Conservation (phyloP, 2,329 filamentous ascomycete genomes). For the Aspergillus jensenii region DNA sequence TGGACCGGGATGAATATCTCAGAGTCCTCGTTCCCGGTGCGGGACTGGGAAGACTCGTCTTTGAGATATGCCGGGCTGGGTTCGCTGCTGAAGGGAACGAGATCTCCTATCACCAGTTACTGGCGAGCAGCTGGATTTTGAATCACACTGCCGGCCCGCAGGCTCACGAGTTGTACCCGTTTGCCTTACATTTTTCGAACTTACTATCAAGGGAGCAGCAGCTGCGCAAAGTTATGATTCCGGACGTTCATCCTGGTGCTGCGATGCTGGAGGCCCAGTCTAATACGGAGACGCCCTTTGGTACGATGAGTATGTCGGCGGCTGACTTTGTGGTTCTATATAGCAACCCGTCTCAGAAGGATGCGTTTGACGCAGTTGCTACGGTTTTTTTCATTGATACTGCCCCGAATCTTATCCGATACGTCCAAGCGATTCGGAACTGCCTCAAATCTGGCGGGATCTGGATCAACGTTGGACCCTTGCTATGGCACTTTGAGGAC, state of each 20-base stretch:
- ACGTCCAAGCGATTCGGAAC: slow-evolving; percentile 77
- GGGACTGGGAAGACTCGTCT: slow-evolving; percentile 83
- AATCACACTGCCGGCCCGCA: slow-evolving; percentile 56
- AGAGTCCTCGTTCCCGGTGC: slow-evolving; percentile 85
- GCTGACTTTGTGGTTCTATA: slow-evolving; percentile 94
- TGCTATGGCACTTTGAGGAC: slow-evolving; percentile 95
- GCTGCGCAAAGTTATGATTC: slow-evolving; percentile 69
- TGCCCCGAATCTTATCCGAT: slow-evolving; percentile 86
- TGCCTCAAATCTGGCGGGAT: slow-evolving; percentile 77
- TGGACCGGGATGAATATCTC: slow-evolving; percentile 42
- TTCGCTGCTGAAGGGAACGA: slow-evolving; percentile 85
- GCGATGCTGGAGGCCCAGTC: slow-evolving; percentile 46
- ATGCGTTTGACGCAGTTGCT: slow-evolving; percentile 75
- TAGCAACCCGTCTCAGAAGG: slow-evolving; percentile 59
- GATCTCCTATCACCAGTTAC: slow-evolving; percentile 94
- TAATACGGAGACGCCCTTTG: slow-evolving; percentile 41
- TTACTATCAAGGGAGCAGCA: slow-evolving; percentile 73
- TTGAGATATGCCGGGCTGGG: slow-evolving; percentile 74
- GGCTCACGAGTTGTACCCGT: slow-evolving; percentile 77
- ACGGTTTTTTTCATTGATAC: slow-evolving; percentile 98
- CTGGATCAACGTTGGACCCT: slow-evolving; percentile 84
- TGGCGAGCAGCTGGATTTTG: slow-evolving; percentile 68
- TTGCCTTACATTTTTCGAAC: slow-evolving; percentile 86
- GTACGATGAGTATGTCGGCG: slow-evolving; percentile 87
- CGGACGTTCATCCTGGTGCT: slow-evolving; percentile 73